A percentile compares a stretch with the other conserved stretches of the same genome.
Conservation (phyloP, 2,329 filamentous ascomycete species). For the Scytalidium sp. region DNA sequence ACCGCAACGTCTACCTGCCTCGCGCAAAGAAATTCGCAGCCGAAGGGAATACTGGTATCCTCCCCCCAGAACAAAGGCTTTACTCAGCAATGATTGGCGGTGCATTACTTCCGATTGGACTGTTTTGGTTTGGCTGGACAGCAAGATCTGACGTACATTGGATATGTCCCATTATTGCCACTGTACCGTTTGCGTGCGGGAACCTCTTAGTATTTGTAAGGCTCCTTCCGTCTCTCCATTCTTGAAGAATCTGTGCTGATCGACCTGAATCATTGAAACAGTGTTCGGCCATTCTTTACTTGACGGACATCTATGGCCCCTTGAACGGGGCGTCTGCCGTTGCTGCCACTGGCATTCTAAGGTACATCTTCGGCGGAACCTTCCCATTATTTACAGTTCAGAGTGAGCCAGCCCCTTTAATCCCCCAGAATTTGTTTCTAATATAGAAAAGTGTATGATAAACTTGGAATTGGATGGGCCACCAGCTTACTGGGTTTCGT, state of each 20-base stretch:
- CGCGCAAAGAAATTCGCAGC: neutral
- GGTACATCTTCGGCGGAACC: conserved; percentile 52
- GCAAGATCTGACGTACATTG: conserved; percentile 37
- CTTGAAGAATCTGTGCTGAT: neutral
- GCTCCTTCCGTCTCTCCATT: neutral
- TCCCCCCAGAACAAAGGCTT: conserved; percentile 51
- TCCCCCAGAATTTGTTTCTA: neutral
- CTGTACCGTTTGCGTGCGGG: conserved; percentile 35
- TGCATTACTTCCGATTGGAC: conserved; percentile 42
- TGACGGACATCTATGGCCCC: conserved; percentile 53
- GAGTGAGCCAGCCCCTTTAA: neutral
- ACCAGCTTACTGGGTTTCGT: conserved; percentile 34
- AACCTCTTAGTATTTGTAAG: conserved; percentile 33
- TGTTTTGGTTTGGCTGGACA: conserved; percentile 59
- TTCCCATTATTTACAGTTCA: conserved; percentile 62
- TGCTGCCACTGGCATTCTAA: conserved; percentile 55
- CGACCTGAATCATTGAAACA: neutral
- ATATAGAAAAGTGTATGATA: conserved; percentile 26
- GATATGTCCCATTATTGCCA: conserved; percentile 38
- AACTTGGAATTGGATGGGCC: conserved; percentile 36
- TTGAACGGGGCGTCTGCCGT: conserved; percentile 54
- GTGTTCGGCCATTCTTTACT: conserved; percentile 33
- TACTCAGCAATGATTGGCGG: conserved; percentile 56
- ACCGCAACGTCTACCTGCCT: conserved; percentile 36
- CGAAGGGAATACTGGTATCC: neutral